phyloP scores from a whole-genome alignment of 768 basidiomycete species.

The Piloderma croceum region DNA sequence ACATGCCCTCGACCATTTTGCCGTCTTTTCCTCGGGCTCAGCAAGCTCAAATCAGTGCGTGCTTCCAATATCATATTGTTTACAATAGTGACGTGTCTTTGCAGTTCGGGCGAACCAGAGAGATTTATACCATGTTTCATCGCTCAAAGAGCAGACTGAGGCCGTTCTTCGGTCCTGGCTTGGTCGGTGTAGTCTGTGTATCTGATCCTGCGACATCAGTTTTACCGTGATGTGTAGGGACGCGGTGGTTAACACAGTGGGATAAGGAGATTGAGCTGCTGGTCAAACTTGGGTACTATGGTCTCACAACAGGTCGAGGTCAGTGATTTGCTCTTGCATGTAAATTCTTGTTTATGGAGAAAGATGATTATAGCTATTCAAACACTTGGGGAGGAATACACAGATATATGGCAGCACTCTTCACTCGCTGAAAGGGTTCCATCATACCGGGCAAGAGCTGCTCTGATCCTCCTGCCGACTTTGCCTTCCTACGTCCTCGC shows the following conservation, averaged over 20 bases:
- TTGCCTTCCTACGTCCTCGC: constrained; percentile 60
- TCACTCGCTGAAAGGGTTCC: constrained; percentile 38
- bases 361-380: constrained; percentile 50
- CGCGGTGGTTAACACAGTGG: constrained; percentile 74
- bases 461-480: constrained; percentile 60
- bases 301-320: constrained; percentile 74
- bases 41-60: constrained; percentile 84
- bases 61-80: background rate
- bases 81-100: constrained; percentile 3
- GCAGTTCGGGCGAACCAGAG: constrained; percentile 82
- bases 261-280: constrained; percentile 73
- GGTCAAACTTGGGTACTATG: constrained; percentile 66
- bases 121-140: constrained; percentile 71
- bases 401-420: constrained; percentile 74
- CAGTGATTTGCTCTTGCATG: constrained; percentile 12
- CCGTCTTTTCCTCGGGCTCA: constrained; percentile 67
- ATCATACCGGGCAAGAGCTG: constrained; percentile 38
- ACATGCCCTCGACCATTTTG: constrained; percentile 16
- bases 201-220: constrained; percentile 1
- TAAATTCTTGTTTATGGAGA: background rate
- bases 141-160: constrained; percentile 71
- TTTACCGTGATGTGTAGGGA: constrained; percentile 44
- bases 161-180: constrained; percentile 71
- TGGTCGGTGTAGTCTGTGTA: constrained; percentile 39
- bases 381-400: constrained; percentile 89